phyloP scores from a whole-genome alignment of 2,329 filamentous ascomycete species.

The Xylaria sp. region DNA sequence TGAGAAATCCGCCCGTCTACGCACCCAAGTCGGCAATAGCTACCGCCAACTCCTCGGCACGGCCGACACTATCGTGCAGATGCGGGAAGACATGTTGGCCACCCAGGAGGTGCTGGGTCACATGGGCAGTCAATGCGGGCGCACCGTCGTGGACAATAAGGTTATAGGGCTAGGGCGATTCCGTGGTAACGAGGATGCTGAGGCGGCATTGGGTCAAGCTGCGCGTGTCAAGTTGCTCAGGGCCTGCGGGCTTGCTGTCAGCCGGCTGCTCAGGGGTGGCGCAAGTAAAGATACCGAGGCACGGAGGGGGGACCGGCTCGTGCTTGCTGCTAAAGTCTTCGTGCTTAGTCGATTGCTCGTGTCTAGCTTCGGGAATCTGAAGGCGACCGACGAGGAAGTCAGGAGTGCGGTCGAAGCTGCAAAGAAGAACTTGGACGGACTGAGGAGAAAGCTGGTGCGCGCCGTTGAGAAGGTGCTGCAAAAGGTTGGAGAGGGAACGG shows the following conservation, averaged over 20 bases:
- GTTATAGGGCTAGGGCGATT: constrained; percentile 66
- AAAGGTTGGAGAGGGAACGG: constrained; percentile 65
- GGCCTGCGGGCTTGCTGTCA: constrained; percentile 62
- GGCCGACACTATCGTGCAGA: constrained; percentile 91
- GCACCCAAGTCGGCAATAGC: constrained; percentile 71
- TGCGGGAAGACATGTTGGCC: constrained; percentile 80
- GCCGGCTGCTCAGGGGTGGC: constrained; percentile 60
- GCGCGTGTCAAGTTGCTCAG: constrained; percentile 64
- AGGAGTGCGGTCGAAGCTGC: constrained; percentile 65
- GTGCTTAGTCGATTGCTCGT: constrained; percentile 80
- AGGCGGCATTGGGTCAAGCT: constrained; percentile 45
- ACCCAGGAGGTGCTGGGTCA: constrained; percentile 77
- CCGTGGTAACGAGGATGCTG: constrained; percentile 45
- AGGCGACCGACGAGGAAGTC: constrained; percentile 50
- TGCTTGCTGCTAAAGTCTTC: constrained; percentile 75
- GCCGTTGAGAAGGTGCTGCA: constrained; percentile 77
- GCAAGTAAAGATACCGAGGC: constrained; percentile 38
- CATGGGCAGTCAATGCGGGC: constrained; percentile 82
- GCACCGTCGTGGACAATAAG: constrained; percentile 75
- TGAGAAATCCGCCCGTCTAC: constrained; percentile 70
- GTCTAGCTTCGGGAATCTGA: constrained; percentile 73
- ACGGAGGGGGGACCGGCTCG: constrained; percentile 61
- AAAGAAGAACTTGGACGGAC: constrained; percentile 69
- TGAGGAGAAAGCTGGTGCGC: constrained; percentile 72
- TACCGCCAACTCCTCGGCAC: constrained; percentile 93